These are phyloP conservation scores for Gossypium turneri DNA, from an alignment of 345 rosid species.

Conservation along the genomic window DNA sequence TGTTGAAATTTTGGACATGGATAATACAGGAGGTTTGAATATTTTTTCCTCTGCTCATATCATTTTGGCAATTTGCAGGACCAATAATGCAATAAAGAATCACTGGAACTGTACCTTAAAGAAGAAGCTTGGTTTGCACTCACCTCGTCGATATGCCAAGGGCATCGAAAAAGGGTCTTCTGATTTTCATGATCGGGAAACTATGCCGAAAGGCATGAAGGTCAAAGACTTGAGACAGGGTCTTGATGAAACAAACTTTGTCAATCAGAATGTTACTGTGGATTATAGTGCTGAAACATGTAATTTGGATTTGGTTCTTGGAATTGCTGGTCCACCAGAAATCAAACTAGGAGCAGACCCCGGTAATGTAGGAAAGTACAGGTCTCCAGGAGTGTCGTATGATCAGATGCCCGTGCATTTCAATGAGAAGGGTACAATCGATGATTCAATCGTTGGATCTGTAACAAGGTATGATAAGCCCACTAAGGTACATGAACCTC, in stretches of 20 bases:
- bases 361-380: not conserved
- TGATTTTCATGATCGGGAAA: slow-evolving; percentile 15
- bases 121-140: slow-evolving; percentile 33
- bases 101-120: slow-evolving; percentile 53
- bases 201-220: slow-evolving; percentile 14
- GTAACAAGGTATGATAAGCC: not conserved
- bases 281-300: not conserved
- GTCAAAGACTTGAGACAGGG: slow-evolving; percentile 7
- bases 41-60: not conserved
- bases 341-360: not conserved
- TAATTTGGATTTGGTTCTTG: slow-evolving; percentile 13
- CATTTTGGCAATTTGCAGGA: slow-evolving; percentile 30
- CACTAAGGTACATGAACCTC: not conserved
- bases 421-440: not conserved
- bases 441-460: not conserved
- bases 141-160: slow-evolving; percentile 9
- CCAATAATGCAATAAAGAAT: slow-evolving; percentile 50
- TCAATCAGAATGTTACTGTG: not conserved
- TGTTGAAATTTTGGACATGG: too few relatives aligned
- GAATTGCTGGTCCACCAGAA: not conserved
- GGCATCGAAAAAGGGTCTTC: slow-evolving; percentile 18
- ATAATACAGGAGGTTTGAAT: too few relatives aligned
- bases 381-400: not conserved
- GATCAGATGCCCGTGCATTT: slow-evolving; percentile 4
- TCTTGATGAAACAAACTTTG: slow-evolving; percentile 4